These are phyloP conservation scores for Fusarium nygamai DNA, from an alignment of 2,329 filamentous ascomycete species.

Conservation along the genomic window DNA sequence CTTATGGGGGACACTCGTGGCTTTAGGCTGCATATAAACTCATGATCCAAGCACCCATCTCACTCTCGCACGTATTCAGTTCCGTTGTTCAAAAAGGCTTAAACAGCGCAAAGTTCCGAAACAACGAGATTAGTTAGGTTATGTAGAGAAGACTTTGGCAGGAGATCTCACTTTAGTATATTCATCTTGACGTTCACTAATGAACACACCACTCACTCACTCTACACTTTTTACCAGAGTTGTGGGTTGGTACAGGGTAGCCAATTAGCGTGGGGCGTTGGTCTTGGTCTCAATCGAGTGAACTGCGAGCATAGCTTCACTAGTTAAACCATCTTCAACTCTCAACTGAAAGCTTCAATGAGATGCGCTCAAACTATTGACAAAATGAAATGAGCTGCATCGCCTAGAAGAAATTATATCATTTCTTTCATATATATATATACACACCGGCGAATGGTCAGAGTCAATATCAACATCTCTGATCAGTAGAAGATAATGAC, in stretches of 20 bases:
- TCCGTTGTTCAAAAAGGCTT: background rate
- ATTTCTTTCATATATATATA: background rate
- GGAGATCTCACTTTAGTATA: background rate
- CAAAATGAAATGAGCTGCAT: background rate
- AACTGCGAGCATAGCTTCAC: background rate
- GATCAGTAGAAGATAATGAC: constrained; percentile 26
- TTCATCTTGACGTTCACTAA: background rate
- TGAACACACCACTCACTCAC: background rate
- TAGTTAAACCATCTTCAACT: background rate
- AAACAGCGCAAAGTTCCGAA: background rate
- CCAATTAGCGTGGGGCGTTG: background rate
- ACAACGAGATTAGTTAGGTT: background rate
- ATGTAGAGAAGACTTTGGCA: background rate
- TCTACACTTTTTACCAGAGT: background rate
- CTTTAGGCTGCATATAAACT: constrained; percentile 14
- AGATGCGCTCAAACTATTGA: background rate
- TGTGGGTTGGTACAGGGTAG: constrained; percentile 18
- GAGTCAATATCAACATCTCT: background rate
- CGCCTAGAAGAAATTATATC: background rate
- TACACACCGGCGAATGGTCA: background rate
- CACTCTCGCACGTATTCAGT: background rate
- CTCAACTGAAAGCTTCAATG: background rate
- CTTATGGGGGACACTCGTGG: background rate
- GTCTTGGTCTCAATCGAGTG: background rate
- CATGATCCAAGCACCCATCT: background rate